phyloP scores from a whole-genome alignment of 805 yeast species.

The Starmerella bombicola region DNA sequence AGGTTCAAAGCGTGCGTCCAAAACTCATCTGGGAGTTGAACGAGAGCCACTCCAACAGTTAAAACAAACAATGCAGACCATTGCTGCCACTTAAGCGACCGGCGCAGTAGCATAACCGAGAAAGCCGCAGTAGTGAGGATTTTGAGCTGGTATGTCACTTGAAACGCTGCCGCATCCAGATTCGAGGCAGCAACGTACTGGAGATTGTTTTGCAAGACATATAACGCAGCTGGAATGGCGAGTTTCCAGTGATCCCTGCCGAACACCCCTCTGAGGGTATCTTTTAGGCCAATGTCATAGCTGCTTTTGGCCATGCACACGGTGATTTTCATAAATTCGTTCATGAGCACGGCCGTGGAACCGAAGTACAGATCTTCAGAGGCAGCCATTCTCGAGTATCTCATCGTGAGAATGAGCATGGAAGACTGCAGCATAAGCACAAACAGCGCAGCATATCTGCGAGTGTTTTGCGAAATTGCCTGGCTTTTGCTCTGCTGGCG shows the following conservation, averaged over 20 bases:
- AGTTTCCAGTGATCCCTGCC: constrained; percentile 32
- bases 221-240: constrained; percentile 33
- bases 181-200: constrained; percentile 35
- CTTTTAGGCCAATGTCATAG: constrained; percentile 21
- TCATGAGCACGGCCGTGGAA: constrained; percentile 33
- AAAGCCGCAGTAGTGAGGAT: constrained; percentile 34
- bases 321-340: constrained; percentile 30
- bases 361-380: constrained; percentile 27
- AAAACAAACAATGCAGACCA: constrained; percentile 31
- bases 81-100: constrained; percentile 26
- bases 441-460: constrained; percentile 29
- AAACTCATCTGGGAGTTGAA: constrained; percentile 29
- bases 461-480: neutral
- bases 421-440: constrained; percentile 33
- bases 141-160: constrained; percentile 35
- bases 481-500: neutral
- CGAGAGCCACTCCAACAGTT: constrained; percentile 32
- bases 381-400: constrained; percentile 34
- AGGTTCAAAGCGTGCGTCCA: constrained; percentile 12
- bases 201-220: constrained; percentile 32
- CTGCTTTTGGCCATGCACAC: constrained; percentile 26
- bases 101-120: constrained; percentile 31
- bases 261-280: constrained; percentile 26
- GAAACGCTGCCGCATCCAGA: constrained; percentile 34
- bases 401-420: constrained; percentile 33